Evolutionary conservation across 2,329 filamentous ascomycete genomes (phyloP).

Genomic region (Aspergillus quadrilineatus): DNA sequence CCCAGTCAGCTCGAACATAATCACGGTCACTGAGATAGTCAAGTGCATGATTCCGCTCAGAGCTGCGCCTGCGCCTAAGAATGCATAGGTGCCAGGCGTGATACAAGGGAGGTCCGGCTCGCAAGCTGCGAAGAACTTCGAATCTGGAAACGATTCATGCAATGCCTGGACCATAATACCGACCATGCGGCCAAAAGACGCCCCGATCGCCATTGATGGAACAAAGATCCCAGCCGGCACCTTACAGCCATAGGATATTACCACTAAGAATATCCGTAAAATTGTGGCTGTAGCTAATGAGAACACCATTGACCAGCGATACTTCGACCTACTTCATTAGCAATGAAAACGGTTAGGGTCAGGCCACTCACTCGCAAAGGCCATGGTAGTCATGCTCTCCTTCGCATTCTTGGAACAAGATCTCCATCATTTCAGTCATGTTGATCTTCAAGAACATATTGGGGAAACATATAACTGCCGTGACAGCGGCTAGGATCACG

Average conservation of each 20-base stretch:
- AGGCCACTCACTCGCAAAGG: conserved; percentile 68
- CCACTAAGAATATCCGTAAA: conserved; percentile 78
- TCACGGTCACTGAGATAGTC: conserved; percentile 93
- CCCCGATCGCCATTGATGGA: conserved; percentile 95
- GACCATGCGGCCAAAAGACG: conserved; percentile 89
- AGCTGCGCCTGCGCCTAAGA: conserved; percentile 86
- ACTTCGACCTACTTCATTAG: conserved; percentile 49
- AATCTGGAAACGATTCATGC: conserved; percentile 77
- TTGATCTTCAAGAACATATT: conserved; percentile 95
- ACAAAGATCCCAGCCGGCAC: conserved; percentile 98
- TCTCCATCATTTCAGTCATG: conserved; percentile 99
- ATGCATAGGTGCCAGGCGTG: conserved; percentile 94
- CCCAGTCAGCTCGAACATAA: conserved; percentile 99
- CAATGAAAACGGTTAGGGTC: background rate
- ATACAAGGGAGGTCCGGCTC: conserved; percentile 92
- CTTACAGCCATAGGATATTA: conserved; percentile 96
- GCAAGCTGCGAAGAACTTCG: conserved; percentile 83
- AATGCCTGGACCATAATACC: conserved; percentile 90
- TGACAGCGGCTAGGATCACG: conserved; percentile 75
- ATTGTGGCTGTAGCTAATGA: conserved; percentile 78
- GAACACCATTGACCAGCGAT: conserved; percentile 73
- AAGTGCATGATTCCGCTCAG: conserved; percentile 98
- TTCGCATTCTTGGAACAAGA: conserved; percentile 90
- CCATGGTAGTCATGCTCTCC: conserved; percentile 84
- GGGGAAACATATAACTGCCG: conserved; percentile 91